These are phyloP conservation scores for Nakazawaea anatomiae DNA, from an alignment of 805 yeast species.

Conservation along the genomic window DNA sequence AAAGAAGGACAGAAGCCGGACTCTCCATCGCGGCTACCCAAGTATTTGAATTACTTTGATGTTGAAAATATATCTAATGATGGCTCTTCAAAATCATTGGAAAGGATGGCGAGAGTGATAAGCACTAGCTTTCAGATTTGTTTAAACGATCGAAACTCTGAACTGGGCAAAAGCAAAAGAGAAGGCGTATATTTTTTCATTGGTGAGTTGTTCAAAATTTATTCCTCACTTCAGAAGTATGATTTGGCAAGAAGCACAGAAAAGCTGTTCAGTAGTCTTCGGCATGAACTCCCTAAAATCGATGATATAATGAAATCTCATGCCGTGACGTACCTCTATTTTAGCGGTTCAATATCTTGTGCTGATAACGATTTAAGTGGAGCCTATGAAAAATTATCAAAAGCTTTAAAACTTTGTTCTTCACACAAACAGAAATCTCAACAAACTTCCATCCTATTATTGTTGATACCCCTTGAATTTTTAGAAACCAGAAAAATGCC, in stretches of 20 bases:
- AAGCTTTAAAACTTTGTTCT: constrained; percentile 37
- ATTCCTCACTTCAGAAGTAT: constrained; percentile 57
- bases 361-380: constrained; percentile 54
- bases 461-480: constrained; percentile 61
- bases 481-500: constrained; percentile 46
- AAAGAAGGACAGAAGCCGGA: constrained; percentile 16
- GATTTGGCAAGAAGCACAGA: constrained; percentile 73
- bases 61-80: background rate
- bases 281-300: constrained; percentile 45
- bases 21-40: constrained; percentile 7
- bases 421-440: constrained; percentile 23
- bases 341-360: constrained; percentile 59
- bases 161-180: constrained; percentile 42
- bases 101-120: constrained; percentile 29
- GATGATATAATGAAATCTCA: constrained; percentile 40
- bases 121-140: constrained; percentile 74
- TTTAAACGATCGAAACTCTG: constrained; percentile 69
- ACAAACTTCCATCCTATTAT: constrained; percentile 42
- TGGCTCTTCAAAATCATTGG: constrained; percentile 12
- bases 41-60: background rate
- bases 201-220: constrained; percentile 62
- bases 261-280: constrained; percentile 26
- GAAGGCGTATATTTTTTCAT: constrained; percentile 66
- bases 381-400: constrained; percentile 45
- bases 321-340: constrained; percentile 59